phyloP scores from a whole-genome alignment of 148 eudicot species.

The Arbutus unedo region DNA sequence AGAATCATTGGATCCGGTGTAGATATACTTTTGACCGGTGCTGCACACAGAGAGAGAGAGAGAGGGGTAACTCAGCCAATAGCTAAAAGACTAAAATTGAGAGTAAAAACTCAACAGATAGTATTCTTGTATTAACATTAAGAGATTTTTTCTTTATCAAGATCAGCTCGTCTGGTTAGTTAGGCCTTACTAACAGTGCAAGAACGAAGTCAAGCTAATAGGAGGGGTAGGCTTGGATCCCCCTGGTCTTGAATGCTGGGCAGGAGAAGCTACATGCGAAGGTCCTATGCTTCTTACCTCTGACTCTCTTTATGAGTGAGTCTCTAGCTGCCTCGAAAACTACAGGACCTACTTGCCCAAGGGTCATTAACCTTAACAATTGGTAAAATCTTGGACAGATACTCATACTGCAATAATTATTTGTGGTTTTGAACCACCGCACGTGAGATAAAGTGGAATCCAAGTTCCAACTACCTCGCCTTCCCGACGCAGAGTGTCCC shows the following conservation, averaged over 20 bases:
- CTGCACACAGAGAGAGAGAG: conserved; percentile 39
- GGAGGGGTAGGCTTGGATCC: too few species aligned
- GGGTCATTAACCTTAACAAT: neutral
- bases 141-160: neutral
- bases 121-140: neutral
- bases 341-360: too few species aligned
- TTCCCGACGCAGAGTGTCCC: neutral
- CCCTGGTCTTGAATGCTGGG: too few species aligned
- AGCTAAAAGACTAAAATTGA: neutral
- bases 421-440: neutral
- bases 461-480: neutral
- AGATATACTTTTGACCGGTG: conserved; percentile 85
- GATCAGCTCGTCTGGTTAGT: too few species aligned
- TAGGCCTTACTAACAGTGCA: too few species aligned
- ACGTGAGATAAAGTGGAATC: neutral
- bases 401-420: neutral
- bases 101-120: neutral
- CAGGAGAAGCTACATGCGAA: too few species aligned
- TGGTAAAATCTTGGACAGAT: neutral
- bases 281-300: too few species aligned
- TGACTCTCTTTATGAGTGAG: too few species aligned
- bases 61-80: neutral
- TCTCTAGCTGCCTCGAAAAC: too few species aligned
- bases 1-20: conserved; percentile 71
- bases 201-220: too few species aligned